These are phyloP conservation scores for Coniosporium tulheliwenetii DNA, from an alignment of 2,329 filamentous ascomycete species.

Conservation along the genomic window DNA sequence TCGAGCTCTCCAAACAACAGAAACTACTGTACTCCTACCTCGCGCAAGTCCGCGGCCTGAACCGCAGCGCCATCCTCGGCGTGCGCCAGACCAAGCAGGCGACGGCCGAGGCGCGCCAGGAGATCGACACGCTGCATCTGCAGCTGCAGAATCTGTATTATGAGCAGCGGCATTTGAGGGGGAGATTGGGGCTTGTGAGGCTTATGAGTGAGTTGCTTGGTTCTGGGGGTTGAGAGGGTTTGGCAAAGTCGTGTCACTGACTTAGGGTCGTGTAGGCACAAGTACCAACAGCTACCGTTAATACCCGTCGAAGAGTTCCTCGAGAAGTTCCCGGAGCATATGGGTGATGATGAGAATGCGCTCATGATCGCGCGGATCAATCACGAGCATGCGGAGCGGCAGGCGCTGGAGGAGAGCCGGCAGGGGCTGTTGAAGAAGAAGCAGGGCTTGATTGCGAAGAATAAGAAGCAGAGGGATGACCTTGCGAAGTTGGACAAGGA, in stretches of 20 bases:
- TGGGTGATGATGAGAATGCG: conserved; percentile 56
- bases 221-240: not conserved
- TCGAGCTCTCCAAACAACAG: conserved; percentile 57
- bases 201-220: conserved; percentile 57
- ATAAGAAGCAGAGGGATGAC: conserved; percentile 88
- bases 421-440: conserved; percentile 48
- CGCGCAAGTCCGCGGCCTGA: conserved; percentile 64
- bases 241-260: conserved; percentile 8
- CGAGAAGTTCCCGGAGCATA: conserved; percentile 56
- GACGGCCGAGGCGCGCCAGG: conserved; percentile 75
- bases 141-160: conserved; percentile 94
- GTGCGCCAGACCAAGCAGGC: conserved; percentile 73
- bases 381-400: conserved; percentile 72
- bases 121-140: conserved; percentile 82
- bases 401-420: conserved; percentile 71
- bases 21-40: conserved; percentile 68
- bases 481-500: conserved; percentile 82
- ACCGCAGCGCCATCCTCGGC: conserved; percentile 65
- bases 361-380: conserved; percentile 84
- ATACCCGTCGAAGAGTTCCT: conserved; percentile 76
- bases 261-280: conserved; percentile 44
- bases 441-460: conserved; percentile 54
- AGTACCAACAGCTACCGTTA: conserved; percentile 72
- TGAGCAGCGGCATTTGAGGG: conserved; percentile 78
- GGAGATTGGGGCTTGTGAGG: conserved; percentile 81